phyloP scores from a whole-genome alignment of 2,329 filamentous ascomycete species.

The Didymella exigua region DNA sequence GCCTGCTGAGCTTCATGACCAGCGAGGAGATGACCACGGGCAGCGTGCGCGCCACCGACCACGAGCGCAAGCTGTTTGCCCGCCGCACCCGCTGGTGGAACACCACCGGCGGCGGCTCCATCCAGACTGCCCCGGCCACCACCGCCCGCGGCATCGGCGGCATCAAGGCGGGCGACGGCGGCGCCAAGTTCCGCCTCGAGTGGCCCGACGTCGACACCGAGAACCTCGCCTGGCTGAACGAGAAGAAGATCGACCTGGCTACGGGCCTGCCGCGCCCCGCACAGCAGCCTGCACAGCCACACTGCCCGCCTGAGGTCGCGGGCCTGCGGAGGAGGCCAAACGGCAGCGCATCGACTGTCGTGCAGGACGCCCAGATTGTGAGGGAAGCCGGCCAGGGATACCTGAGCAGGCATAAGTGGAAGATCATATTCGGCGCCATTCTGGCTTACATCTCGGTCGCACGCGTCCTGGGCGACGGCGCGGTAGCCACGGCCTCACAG shows the following conservation, averaged over 20 bases:
- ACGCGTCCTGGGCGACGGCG: constrained; percentile 67
- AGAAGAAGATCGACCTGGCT: constrained; percentile 75
- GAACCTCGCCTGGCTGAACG: constrained; percentile 91
- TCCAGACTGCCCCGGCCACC: constrained; percentile 53
- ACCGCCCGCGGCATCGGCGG: constrained; percentile 66
- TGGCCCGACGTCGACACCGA: constrained; percentile 89
- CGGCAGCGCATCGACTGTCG: constrained; percentile 63
- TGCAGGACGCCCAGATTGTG: constrained; percentile 78
- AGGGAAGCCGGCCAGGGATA: constrained; percentile 81
- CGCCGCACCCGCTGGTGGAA: constrained; percentile 93
- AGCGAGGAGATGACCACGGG: constrained; percentile 98
- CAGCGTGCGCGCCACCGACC: constrained; percentile 75
- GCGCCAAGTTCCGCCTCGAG: constrained; percentile 84
- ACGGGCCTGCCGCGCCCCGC: constrained; percentile 73
- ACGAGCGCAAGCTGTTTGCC: constrained; percentile 79
- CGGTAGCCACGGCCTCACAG: constrained; percentile 13
- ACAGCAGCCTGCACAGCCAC: constrained; percentile 49
- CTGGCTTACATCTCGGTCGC: constrained; percentile 85
- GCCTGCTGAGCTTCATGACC: constrained; percentile 96
- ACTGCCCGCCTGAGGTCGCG: constrained; percentile 67
- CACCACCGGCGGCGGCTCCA: constrained; percentile 82
- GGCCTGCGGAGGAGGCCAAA: constrained; percentile 68
- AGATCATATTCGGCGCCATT: constrained; percentile 70
- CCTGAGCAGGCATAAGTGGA: constrained; percentile 78
- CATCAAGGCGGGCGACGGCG: constrained; percentile 89